Base-by-base conservation (phyloP, 768 basidiomycete genomes). In the Leccinum ochraceum region DNA sequence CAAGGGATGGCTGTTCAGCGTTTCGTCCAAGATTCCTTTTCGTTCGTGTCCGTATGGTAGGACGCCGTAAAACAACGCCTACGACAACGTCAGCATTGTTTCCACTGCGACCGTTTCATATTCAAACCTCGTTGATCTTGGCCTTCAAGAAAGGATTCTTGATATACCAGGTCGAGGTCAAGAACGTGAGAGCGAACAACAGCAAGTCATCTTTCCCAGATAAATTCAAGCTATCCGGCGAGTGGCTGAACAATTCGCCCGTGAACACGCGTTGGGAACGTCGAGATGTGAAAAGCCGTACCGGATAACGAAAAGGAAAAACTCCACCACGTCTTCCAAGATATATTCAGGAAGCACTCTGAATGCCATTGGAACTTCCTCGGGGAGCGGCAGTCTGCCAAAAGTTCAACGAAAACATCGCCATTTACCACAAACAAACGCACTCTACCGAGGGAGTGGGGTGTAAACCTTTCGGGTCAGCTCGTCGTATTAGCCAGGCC, bases 61-160 rank as follows among this genome's bases (percentile, higher is more conserved):
- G 46, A 88, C 82, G 58, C 88, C 86, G 72, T 86, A 87, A 75
- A 89, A 92, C 56, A 94, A 72, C 10, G 88, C 86, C 89, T 94
- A 65, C 5, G 11, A 9, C 42, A 51, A 54, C 1, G 24, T 69
- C 28, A 56, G 64, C 46, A 53, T 49, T 53, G 53, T 24, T 52
- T 20, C 46, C 46, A 42, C 11, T 32, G 10, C 24, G 16, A n/a
- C 22, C n/a, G 22, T 39, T 16, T 24, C 44, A 30, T 28, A 6
- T 63, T 48, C 81, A 49, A 63, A 94, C 94, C 71, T 97, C 92
- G 64, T 98, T 94, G 61, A 98, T 90, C 75, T 98, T 96, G 20
- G 94, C 86, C 76, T 98, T 98, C 67, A 99, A 73, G 80, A 96
- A 98, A 0, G 97, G 97, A 67, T 98, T 99, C 79, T 97, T 97